phyloP scores from a whole-genome alignment of 2,329 filamentous ascomycete genomes.

The Nothopassalora personata region DNA sequence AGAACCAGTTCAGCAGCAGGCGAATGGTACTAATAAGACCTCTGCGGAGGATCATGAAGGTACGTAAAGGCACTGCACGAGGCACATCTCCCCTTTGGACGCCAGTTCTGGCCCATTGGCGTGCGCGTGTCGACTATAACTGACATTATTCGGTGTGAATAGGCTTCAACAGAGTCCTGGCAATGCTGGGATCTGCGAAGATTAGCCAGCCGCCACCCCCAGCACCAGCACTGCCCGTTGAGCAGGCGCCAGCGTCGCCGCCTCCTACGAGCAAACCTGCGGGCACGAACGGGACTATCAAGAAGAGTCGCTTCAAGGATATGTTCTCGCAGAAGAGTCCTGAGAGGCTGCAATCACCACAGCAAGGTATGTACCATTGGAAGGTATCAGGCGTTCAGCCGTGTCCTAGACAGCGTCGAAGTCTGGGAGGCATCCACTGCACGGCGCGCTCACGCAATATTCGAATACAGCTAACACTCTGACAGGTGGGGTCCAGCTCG shows the following conservation, averaged over 20 bases:
- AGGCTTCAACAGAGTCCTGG: slow-evolving; percentile 61
- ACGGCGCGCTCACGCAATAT: no score
- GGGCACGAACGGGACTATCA: slow-evolving; percentile 23
- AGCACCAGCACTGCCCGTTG: slow-evolving; percentile 11
- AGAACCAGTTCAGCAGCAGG: slow-evolving; percentile 8
- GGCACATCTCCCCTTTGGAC: no score
- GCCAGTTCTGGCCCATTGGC: no score
- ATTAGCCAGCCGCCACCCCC: slow-evolving; percentile 30
- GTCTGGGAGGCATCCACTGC: no score
- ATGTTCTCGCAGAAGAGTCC: slow-evolving; percentile 32
- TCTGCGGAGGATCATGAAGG: slow-evolving; percentile 73
- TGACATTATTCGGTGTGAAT: no score
- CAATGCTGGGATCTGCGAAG: slow-evolving; percentile 64
- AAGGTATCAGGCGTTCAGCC: no score
- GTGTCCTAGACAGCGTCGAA: no score
- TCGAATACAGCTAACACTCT: no score
- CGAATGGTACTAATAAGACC: slow-evolving; percentile 30
- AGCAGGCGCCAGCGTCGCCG: slow-evolving; percentile 24
- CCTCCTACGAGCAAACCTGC: slow-evolving; percentile 18
- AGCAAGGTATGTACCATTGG: neutral
- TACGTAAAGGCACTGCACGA: no score
- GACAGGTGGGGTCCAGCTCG: slow-evolving; percentile 7
- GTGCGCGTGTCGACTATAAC: no score
- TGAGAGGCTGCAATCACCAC: slow-evolving; percentile 27
- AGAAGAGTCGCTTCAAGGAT: slow-evolving; percentile 29